These are phyloP conservation scores for Teunomyces kruisii DNA, from an alignment of 805 yeast species.

Conservation along the genomic window DNA sequence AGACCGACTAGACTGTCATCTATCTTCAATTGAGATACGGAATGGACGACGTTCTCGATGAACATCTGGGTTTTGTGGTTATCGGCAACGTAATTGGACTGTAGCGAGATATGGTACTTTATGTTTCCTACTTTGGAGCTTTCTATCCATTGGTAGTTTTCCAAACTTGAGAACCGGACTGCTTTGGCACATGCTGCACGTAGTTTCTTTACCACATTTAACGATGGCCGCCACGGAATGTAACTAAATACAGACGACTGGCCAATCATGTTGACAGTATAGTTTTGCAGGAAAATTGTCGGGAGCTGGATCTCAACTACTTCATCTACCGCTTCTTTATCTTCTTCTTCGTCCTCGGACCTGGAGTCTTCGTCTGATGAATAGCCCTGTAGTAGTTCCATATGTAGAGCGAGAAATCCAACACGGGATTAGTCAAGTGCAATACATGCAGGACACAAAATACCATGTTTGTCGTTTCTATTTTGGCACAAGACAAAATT, in stretches of 20 bases:
- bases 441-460: neutral
- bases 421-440: too few relatives aligned
- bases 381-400: slow-evolving; percentile 12
- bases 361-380: slow-evolving; percentile 10
- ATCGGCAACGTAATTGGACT: slow-evolving; percentile 14
- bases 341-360: neutral
- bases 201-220: slow-evolving; percentile 2
- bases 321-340: neutral
- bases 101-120: slow-evolving; percentile 17
- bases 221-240: slow-evolving; percentile 19
- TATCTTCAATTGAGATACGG: slow-evolving; percentile 3
- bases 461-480: too few relatives aligned
- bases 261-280: slow-evolving; percentile 13
- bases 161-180: slow-evolving; percentile 3
- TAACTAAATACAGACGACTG: slow-evolving; percentile 13
- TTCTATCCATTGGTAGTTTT: neutral
- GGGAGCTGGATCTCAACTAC: neutral
- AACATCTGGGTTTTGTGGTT: slow-evolving; percentile 8
- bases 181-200: slow-evolving; percentile 6
- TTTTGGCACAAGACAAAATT: too few relatives aligned
- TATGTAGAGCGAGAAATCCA: neutral
- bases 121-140: slow-evolving; percentile 4
- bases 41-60: slow-evolving; percentile 7
- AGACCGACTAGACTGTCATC: slow-evolving; percentile 1
- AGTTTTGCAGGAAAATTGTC: slow-evolving; percentile 17